Conservation (phyloP, 129 eudicot genomes). For the Smallanthus sonchifolius region DNA sequence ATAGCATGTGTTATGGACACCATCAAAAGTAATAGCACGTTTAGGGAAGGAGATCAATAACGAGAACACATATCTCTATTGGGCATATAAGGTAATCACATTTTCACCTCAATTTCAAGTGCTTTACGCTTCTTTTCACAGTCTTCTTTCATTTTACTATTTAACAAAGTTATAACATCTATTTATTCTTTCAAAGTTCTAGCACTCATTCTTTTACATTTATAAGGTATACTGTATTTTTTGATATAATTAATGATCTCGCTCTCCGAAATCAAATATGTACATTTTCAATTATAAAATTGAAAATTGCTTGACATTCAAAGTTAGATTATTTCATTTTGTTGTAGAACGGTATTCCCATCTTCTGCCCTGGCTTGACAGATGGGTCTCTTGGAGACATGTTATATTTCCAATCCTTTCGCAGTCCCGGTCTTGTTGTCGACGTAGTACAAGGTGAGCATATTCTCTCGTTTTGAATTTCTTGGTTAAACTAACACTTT, state of each 20-base stretch:
- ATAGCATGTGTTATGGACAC: slow-evolving; percentile 85
- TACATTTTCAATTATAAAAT: too few relatives aligned
- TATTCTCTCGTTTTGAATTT: neutral
- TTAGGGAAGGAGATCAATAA: slow-evolving; percentile 89
- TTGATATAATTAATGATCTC: too few relatives aligned
- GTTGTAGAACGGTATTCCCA: slow-evolving; percentile 71
- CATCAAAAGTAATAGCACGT: slow-evolving; percentile 88
- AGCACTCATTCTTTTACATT: neutral
- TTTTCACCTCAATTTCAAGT: neutral
- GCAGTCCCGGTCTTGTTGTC: slow-evolving; percentile 75
- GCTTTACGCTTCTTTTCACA: neutral
- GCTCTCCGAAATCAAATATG: too few relatives aligned
- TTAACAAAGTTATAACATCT: too few relatives aligned
- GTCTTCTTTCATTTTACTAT: neutral
- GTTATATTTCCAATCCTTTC: slow-evolving; percentile 82
- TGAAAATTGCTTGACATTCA: neutral
- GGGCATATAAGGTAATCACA: slow-evolving; percentile 86
- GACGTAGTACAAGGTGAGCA: slow-evolving; percentile 76
- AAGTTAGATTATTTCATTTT: neutral
- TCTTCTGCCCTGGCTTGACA: slow-evolving; percentile 86
- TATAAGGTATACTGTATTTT: too few relatives aligned
- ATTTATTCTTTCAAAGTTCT: neutral
- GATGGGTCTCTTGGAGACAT: slow-evolving; percentile 96
- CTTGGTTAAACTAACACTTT: neutral
- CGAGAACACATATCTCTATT: slow-evolving; percentile 81